Base-by-base conservation (phyloP, 2,329 filamentous ascomycete species). In the Aspergillus sp. region DNA sequence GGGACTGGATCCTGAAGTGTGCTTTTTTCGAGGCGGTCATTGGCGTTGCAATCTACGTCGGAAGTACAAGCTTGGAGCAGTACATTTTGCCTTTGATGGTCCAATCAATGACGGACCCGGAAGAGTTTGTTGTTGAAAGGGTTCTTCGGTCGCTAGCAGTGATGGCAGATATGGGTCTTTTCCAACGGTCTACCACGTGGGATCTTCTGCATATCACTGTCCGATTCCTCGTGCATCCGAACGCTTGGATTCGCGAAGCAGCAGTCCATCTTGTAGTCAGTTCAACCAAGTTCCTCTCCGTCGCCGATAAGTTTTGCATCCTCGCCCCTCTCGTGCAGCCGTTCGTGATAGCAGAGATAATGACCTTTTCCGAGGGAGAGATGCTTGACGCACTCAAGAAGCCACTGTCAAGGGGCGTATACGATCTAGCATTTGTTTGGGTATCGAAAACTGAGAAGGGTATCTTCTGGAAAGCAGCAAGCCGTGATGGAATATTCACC, bases 51-150 rank as follows among this genome's bases (percentile, higher is more conserved):
- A 87, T 91, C 1, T 96, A 96, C 67, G 86, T 98, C 36, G 95
- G 95, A 27, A 92, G 90, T 61, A 90, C 88, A 36, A 96, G 89
- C 66, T 79, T 99, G 32, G 95, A 99, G 75, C 92, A 96, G 67
- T 99, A 97, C 68, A 96, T 98, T 65, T 79, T 99, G 25, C 95
- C 96, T 0, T 82, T 99, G 13, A 97, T 99, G 92, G 85, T 97
- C 3, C 95, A 97, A 75, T 94, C 95, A 7, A 81, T 99, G 68
- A 92, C 92, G 0, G 95, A 99, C 66, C 86, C 91, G 0, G 95
- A 99, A 75, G 94, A 97, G 68, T 94, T 91, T 71, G 95, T 99
- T 2, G 89, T 99, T 11, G 92, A 97, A 71, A 91, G 90, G 59
- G 93, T 94, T 1, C 82, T 99, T 30, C 88, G 95, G 66, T 95